Conservation (phyloP, 2,329 filamentous ascomycete genomes). For the Geosmithia putterillii region DNA sequence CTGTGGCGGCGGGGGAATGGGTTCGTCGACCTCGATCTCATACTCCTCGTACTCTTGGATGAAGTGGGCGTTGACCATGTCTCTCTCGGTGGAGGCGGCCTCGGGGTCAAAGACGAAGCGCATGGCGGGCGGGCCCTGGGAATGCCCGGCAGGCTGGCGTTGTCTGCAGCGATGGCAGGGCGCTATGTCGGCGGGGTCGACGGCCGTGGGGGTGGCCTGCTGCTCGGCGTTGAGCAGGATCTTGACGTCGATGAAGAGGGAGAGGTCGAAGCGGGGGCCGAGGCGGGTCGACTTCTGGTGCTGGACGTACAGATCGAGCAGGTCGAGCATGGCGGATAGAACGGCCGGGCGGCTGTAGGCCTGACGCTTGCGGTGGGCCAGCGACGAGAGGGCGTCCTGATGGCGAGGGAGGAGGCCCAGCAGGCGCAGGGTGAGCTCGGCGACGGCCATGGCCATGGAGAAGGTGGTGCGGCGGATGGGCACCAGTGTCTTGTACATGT, state of each 20-base stretch:
- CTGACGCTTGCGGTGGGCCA: not conserved
- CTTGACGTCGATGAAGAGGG: slow-evolving; percentile 74
- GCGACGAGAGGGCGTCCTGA: not conserved
- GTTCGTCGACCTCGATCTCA: slow-evolving; percentile 65
- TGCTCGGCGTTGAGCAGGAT: slow-evolving; percentile 79
- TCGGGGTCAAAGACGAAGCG: slow-evolving; percentile 81
- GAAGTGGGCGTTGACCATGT: slow-evolving; percentile 55
- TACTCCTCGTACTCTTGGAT: slow-evolving; percentile 66
- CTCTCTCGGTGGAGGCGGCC: slow-evolving; percentile 59
- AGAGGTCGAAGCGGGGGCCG: slow-evolving; percentile 58
- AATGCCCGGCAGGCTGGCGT: slow-evolving; percentile 16
- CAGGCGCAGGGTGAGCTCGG: slow-evolving; percentile 69
- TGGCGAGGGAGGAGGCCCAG: slow-evolving; percentile 22
- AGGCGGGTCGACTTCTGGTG: slow-evolving; percentile 64
- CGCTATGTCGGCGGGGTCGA: slow-evolving; percentile 20
- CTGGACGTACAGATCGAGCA: slow-evolving; percentile 86
- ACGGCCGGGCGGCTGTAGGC: slow-evolving; percentile 31
- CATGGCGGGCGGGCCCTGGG: slow-evolving; percentile 29
- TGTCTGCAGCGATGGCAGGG: slow-evolving; percentile 21
- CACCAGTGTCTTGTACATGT: slow-evolving; percentile 87
- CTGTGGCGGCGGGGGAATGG: slow-evolving; percentile 21
- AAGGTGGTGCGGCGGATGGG: slow-evolving; percentile 81
- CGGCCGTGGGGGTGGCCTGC: slow-evolving; percentile 52
- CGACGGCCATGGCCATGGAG: slow-evolving; percentile 70
- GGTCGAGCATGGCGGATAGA: slow-evolving; percentile 74